Evolutionary conservation across 441 rosid species (phyloP), one percentile per base, ranked within the genome.

Genomic region (Pelargonium australe): DNA sequence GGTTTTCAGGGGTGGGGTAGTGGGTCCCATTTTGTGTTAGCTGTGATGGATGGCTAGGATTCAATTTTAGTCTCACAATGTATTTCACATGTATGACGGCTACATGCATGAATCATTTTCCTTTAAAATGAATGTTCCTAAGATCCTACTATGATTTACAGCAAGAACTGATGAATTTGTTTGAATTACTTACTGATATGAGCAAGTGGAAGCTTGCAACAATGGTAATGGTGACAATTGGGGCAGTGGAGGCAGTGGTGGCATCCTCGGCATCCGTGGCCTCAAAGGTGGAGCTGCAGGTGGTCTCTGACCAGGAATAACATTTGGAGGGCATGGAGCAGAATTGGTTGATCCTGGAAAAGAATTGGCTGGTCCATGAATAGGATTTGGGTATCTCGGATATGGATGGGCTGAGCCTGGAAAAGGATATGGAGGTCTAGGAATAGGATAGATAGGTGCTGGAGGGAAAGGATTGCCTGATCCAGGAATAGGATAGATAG

Each of bases 131-230:
- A 45, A 45, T 45, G 13, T 45, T 49, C n/a, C n/a, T 10, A 12
- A 41, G 34, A 49, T 2, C 31, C 16, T 16, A 67, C 9, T 6
- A 5, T 34, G 31, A 9, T 51, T 67, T 28, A 9, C 5, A 49
- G 2, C 16, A 12, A 14, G 13, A 49, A 13, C 13, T 49, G 57
- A 19, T 19, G 25, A 68, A n/a, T 17, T 3, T 5, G 12, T 2
- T 7, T 16, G 14, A 64, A 13, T 17, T 68, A 80, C 96, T 88
- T 85, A 87, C 97, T 81, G 84, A 74, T 89, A 83, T 11, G 95
- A 72, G 72, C 97, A 94, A 44, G 92, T 93, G 6, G 97, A 89
- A 68, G 90, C 81, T 73, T 86, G 89, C 16, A 78, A 47, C 79
- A 85, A 86, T 10, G 87, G 89, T 68, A 71, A 2, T 7, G 94